phyloP scores from a whole-genome alignment of 345 rosid genomes.

The Camelina laxa region DNA sequence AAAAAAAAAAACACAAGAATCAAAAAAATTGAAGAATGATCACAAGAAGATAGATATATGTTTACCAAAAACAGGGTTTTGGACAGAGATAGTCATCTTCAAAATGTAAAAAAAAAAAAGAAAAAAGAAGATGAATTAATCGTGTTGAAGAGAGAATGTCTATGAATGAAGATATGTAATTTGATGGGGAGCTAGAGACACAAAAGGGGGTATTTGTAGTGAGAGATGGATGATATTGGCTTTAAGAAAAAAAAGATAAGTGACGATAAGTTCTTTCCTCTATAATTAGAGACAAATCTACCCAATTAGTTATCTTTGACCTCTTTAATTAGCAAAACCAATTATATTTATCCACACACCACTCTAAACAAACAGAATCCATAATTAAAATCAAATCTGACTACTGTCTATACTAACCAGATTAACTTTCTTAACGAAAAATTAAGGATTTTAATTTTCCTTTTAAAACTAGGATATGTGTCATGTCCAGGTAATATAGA shows the following conservation, averaged over 20 bases:
- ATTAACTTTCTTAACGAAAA: not conserved
- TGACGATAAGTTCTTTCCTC: slow-evolving; percentile 44
- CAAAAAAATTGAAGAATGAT: not conserved
- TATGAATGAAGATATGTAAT: not conserved
- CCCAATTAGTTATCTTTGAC: slow-evolving; percentile 46
- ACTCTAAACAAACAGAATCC: not conserved
- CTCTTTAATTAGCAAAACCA: slow-evolving; percentile 28
- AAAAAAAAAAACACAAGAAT: too few relatives aligned
- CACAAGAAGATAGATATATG: not conserved
- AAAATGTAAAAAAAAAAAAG: not conserved
- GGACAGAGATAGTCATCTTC: slow-evolving; percentile 59
- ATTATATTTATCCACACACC: not conserved
- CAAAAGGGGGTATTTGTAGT: slow-evolving; percentile 48
- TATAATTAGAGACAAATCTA: slow-evolving; percentile 51
- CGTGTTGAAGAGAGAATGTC: slow-evolving; percentile 8
- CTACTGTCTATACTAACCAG: not conserved
- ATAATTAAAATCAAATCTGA: not conserved
- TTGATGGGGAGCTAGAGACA: not conserved
- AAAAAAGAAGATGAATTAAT: not conserved
- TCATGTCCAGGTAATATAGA: not conserved
- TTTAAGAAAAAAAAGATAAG: not conserved
- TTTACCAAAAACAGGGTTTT: slow-evolving; percentile 52
- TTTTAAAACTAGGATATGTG: not conserved
- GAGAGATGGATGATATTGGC: not conserved
- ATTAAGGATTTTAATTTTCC: not conserved